phyloP scores from a whole-genome alignment of 2,329 filamentous ascomycete species.

The Fusarium pseudograminearum region DNA sequence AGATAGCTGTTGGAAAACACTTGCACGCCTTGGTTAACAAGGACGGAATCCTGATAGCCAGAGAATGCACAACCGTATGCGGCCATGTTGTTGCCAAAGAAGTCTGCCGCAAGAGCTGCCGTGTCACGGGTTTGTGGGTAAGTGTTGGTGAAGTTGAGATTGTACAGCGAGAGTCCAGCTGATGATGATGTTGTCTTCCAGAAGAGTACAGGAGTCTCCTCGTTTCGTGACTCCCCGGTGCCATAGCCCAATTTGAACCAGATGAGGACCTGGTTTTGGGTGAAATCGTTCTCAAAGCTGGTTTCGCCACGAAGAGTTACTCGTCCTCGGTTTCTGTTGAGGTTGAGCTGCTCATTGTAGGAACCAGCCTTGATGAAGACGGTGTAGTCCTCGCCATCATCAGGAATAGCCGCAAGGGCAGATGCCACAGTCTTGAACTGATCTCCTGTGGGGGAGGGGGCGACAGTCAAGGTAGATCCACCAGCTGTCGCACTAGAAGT shows the following conservation, averaged over 20 bases:
- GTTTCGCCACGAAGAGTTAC: conserved; percentile 42
- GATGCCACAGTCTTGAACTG: conserved; percentile 58
- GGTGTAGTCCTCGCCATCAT: conserved; percentile 41
- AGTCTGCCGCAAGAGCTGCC: conserved; percentile 54
- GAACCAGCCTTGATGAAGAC: conserved; percentile 43
- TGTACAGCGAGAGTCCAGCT: conserved; percentile 68
- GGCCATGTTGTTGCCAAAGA: conserved; percentile 49
- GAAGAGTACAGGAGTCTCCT: conserved; percentile 59
- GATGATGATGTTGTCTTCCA: conserved; percentile 59
- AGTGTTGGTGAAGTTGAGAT: conserved; percentile 65
- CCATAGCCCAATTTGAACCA: conserved; percentile 38
- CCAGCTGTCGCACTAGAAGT: conserved; percentile 8
- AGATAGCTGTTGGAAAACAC: conserved; percentile 59
- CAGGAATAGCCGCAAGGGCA: conserved; percentile 57
- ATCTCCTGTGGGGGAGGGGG: conserved; percentile 51
- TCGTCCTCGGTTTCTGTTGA: conserved; percentile 30
- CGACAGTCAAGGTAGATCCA: conserved; percentile 44
- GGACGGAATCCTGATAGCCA: conserved; percentile 63
- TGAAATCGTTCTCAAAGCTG: conserved; percentile 40
- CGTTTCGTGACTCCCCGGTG: conserved; percentile 56
- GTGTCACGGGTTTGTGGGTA: conserved; percentile 59
- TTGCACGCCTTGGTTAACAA: conserved; percentile 61
- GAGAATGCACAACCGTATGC: conserved; percentile 59
- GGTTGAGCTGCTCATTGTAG: conserved; percentile 40
- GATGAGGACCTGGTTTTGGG: conserved; percentile 38